These are phyloP conservation scores for Extremus antarcticus DNA, from an alignment of 495 filamentous ascomycete species.

Conservation along the genomic window DNA sequence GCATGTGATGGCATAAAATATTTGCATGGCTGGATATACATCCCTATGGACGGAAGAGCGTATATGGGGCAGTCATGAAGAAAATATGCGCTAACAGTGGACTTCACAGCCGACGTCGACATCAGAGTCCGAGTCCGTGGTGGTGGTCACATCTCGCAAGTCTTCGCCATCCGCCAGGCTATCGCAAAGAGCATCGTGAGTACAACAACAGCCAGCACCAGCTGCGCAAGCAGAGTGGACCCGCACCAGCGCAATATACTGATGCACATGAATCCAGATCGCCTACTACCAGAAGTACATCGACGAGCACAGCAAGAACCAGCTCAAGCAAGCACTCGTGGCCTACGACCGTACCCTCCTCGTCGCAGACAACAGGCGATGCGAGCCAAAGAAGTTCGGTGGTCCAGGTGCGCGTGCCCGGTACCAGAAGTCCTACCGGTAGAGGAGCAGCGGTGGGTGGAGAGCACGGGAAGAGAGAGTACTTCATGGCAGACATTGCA, in stretches of 20 bases:
- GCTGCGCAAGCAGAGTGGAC: not conserved
- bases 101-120: conserved; percentile 61
- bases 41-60: not conserved
- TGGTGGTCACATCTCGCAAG: conserved; percentile 95
- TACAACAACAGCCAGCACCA: conserved; percentile 2
- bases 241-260: not conserved
- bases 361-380: conserved; percentile 90
- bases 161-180: conserved; percentile 98
- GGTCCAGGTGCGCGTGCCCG: conserved; percentile 87
- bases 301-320: conserved; percentile 99
- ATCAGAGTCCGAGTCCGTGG: conserved; percentile 94
- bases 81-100: conserved; percentile 10
- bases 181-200: conserved; percentile 84
- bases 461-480: not conserved
- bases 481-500: not conserved
- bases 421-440: conserved; percentile 88
- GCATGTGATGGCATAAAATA: not conserved
- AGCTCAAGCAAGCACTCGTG: conserved; percentile 86
- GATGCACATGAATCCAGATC: conserved; percentile 31
- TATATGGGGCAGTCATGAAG: not conserved
- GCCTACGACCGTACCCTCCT: conserved; percentile 94
- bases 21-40: not conserved
- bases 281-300: conserved; percentile 99
- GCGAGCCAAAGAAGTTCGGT: conserved; percentile 45
- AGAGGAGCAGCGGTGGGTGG: conserved; percentile 22